phyloP scores from a whole-genome alignment of 306 rosid species.

The Cucurbita ficifolia region DNA sequence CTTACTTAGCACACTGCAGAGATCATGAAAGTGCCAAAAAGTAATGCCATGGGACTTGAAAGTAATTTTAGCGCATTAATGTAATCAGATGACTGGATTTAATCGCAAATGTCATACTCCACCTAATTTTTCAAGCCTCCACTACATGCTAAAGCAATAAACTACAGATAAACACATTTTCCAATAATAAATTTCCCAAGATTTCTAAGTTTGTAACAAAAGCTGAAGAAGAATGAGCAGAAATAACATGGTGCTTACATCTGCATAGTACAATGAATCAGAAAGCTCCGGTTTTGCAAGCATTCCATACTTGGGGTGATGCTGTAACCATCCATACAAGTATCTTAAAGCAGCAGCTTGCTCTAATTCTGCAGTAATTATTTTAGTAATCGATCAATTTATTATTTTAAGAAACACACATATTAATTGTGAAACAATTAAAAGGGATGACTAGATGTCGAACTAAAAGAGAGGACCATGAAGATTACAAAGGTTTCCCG shows the following conservation, averaged over 20 bases:
- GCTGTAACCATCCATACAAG: constrained; percentile 72
- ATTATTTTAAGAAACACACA: background rate
- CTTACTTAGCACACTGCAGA: background rate
- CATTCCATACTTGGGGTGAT: constrained; percentile 76
- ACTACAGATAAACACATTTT: background rate
- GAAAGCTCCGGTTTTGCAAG: constrained; percentile 63
- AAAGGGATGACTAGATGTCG: background rate
- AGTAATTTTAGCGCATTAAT: background rate
- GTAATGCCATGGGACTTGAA: background rate
- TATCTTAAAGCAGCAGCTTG: constrained; percentile 76
- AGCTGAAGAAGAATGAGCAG: background rate
- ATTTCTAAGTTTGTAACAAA: background rate
- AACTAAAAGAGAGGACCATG: background rate
- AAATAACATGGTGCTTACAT: constrained; percentile 46
- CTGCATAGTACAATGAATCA: constrained; percentile 71
- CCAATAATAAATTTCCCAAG: background rate
- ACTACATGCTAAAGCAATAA: background rate
- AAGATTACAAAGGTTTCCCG: background rate
- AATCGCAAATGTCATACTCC: background rate
- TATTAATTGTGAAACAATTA: background rate
- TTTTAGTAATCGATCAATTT: background rate
- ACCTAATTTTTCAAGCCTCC: background rate
- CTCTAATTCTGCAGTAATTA: constrained; percentile 64
- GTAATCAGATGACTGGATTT: background rate
- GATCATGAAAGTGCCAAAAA: background rate